Percentiles rank a stretch among this genome's conserved stretches.
These are phyloP conservation scores for Termitomyces sp. DNA, from an alignment of 768 basidiomycete species.

Conservation along the genomic window DNA sequence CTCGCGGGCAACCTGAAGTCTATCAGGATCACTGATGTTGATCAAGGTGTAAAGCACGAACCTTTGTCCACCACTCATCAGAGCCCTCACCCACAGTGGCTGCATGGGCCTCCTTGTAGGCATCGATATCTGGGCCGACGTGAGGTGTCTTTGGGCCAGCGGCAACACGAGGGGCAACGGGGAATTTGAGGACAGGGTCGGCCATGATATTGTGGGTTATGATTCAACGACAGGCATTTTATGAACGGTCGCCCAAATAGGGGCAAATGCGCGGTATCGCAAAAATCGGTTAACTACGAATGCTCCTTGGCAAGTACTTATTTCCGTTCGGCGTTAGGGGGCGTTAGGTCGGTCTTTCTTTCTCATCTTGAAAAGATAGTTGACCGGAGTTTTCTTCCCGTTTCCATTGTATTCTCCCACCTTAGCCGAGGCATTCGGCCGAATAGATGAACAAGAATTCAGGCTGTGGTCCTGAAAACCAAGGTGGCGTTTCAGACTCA, in stretches of 20 bases:
- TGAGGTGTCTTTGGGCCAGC: conserved; percentile 65
- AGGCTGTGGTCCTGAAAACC: background rate
- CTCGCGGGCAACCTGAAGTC: conserved; percentile 58
- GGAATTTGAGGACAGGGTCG: conserved; percentile 39
- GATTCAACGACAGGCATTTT: no score
- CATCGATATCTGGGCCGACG: conserved; percentile 72
- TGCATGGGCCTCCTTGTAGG: conserved; percentile 63
- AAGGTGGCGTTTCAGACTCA: background rate
- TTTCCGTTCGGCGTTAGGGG: no score
- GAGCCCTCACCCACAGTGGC: conserved; percentile 71
- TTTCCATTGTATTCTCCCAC: no score
- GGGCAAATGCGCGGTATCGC: no score
- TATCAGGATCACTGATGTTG: background rate
- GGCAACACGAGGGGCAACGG: conserved; percentile 70
- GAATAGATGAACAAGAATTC: background rate
- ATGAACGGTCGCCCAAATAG: no score
- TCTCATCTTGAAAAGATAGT: no score
- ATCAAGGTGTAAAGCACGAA: conserved; percentile 22
- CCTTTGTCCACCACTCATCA: conserved; percentile 89
- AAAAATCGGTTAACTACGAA: no score
- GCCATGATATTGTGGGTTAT: conserved; percentile 6
- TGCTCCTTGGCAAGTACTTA: no score
- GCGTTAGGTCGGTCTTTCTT: no score
- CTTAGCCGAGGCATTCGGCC: no score
- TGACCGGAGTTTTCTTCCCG: no score